Conservation (phyloP, 495 filamentous ascomycete species). For the Margaritispora aquatica region DNA sequence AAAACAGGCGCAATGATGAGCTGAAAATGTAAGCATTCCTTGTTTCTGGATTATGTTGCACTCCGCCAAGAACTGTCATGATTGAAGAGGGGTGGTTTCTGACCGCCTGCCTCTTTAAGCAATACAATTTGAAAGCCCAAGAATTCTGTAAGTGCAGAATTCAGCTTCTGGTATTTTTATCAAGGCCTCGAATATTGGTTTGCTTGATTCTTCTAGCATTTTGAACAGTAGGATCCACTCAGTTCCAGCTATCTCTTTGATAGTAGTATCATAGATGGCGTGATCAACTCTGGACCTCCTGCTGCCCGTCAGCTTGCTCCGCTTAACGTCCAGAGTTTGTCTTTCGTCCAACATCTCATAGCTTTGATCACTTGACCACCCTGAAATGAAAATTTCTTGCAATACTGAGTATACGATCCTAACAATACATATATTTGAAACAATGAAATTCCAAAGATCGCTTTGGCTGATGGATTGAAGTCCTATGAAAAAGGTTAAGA, state of each 20-base stretch:
- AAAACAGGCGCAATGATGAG: too few species aligned
- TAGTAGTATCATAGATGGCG: too few species aligned
- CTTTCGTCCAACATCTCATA: slow-evolving; percentile 12
- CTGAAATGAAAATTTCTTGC: slow-evolving; percentile 17
- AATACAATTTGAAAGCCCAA: background rate
- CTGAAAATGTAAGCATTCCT: background rate
- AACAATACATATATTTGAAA: slow-evolving; percentile 16
- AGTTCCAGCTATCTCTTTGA: too few species aligned
- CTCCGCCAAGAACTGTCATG: background rate
- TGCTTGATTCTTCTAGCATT: too few species aligned
- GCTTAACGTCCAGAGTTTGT: too few species aligned
- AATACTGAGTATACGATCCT: slow-evolving; percentile 17
- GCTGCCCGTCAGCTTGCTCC: too few species aligned
- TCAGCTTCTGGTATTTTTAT: too few species aligned
- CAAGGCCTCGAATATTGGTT: too few species aligned
- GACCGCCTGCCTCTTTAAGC: background rate
- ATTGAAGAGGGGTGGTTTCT: background rate
- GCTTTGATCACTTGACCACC: background rate
- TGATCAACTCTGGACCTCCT: too few species aligned
- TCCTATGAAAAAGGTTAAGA: slow-evolving; percentile 46
- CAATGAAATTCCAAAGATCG: slow-evolving; percentile 38
- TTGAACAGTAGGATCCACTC: too few species aligned
- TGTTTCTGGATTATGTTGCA: background rate
- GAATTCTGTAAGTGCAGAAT: too few species aligned
- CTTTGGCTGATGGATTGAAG: slow-evolving; percentile 25